Percentiles rank a stretch among this genome's conserved stretches.
Evolutionary conservation across 371 early-diverging fungal species (phyloP).

Genomic region (Mortierella sp.): DNA sequence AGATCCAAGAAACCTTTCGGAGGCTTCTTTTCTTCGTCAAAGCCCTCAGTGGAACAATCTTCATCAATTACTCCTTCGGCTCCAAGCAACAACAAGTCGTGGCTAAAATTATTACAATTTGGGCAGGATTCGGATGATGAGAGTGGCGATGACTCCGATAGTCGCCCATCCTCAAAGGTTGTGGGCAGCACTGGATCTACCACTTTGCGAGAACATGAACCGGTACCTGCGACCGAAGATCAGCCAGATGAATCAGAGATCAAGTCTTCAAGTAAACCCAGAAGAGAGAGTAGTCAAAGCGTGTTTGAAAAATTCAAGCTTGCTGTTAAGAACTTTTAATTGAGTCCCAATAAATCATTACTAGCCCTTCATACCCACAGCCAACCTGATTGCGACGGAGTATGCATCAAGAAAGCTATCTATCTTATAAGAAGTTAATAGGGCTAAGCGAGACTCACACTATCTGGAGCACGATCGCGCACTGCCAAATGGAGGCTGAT

Average conservation of each 20-base stretch:
- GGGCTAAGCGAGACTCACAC: no score
- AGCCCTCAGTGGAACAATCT: neutral
- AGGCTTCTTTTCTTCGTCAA: constrained; percentile 24
- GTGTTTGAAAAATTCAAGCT: constrained; percentile 41
- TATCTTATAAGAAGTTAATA: no score
- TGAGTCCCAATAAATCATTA: neutral
- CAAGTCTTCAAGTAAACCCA: constrained; percentile 5
- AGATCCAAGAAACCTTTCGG: constrained; percentile 22
- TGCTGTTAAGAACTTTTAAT: constrained; percentile 34
- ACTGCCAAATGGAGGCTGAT: no score
- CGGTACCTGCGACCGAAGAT: neutral
- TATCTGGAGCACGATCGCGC: no score
- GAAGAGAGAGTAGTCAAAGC: constrained; percentile 8
- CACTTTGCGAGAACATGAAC: neutral
- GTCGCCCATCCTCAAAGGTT: neutral
- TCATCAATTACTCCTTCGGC: neutral
- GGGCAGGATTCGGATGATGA: constrained; percentile 42
- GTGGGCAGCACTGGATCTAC: neutral
- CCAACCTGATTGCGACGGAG: no score
- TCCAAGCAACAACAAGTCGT: constrained; percentile 18
- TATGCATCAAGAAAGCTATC: no score
- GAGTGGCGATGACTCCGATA: constrained; percentile 8
- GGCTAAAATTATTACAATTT: constrained; percentile 38
- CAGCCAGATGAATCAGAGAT: neutral
- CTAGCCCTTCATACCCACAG: no score